Conservation (phyloP, 306 rosid genomes). For the Corylus heterophylla region DNA sequence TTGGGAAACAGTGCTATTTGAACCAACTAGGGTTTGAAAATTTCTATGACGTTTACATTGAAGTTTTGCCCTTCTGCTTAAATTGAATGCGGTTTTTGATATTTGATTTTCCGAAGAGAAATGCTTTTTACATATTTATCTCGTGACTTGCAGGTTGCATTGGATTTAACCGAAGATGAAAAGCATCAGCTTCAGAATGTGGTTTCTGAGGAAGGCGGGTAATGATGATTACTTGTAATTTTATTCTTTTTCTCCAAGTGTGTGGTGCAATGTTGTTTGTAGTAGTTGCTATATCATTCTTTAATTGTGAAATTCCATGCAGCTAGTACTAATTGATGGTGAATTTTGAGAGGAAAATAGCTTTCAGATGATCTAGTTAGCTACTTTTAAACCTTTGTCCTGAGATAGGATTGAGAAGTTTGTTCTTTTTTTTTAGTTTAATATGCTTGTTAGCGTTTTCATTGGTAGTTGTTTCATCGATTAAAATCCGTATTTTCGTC, state of each 20-base stretch:
- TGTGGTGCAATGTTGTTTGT: not conserved
- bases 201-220: conserved; percentile 65
- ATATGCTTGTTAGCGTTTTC: conserved; percentile 5
- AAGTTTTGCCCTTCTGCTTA: not conserved
- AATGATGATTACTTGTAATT: conserved; percentile 13
- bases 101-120: conserved; percentile 1
- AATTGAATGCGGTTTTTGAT: not conserved
- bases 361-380: not conserved
- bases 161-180: conserved; percentile 78
- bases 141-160: conserved; percentile 58
- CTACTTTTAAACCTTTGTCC: conserved; percentile 1
- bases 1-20: not conserved
- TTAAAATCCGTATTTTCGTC: not conserved
- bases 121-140: not conserved
- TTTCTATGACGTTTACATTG: not conserved
- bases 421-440: not conserved
- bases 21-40: conserved; percentile 9
- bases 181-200: conserved; percentile 55
- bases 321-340: conserved; percentile 1
- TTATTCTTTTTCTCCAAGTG: not conserved
- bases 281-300: not conserved
- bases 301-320: not conserved
- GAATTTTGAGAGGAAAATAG: not conserved
- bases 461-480: not conserved
- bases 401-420: conserved; percentile 6